Evolutionary conservation across 139 green algal genomes (phyloP).

Genomic region (Auxenochlorella protothecoides): DNA sequence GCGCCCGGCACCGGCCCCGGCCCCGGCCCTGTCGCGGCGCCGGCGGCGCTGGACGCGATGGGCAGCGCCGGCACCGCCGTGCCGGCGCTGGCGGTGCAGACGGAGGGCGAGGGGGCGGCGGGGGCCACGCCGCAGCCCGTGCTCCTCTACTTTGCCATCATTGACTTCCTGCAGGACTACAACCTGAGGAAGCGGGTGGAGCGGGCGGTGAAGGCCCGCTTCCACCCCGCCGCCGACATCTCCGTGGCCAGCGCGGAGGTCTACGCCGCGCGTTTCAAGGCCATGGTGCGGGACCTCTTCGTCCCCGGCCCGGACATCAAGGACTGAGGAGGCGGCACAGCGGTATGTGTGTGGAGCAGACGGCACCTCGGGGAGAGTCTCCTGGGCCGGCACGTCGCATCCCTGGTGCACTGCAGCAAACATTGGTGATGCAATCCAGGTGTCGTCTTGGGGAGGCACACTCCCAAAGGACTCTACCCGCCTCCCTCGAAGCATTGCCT

Average conservation of each 20-base stretch:
- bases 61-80: background rate
- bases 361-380: too few species aligned
- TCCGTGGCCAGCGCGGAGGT: conserved; percentile 39
- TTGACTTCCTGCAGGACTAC: conserved; percentile 75
- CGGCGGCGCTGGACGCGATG: background rate
- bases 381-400: too few species aligned
- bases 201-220: conserved; percentile 40
- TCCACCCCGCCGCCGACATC: conserved; percentile 40
- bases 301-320: background rate
- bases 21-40: background rate
- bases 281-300: conserved; percentile 28
- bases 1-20: background rate
- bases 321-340: background rate
- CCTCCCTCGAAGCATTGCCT: too few species aligned
- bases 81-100: conserved; percentile 8
- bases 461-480: too few species aligned
- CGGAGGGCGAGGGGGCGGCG: background rate
- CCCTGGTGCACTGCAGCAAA: too few species aligned
- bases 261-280: conserved; percentile 43
- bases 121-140: conserved; percentile 13
- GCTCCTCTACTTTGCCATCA: conserved; percentile 67
- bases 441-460: too few species aligned
- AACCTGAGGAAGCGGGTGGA: conserved; percentile 52
- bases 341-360: too few species aligned
- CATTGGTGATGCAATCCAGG: too few species aligned